These are phyloP conservation scores for Arabidopsis arenosa DNA, from an alignment of 345 rosid genomes.

Conservation along the genomic window DNA sequence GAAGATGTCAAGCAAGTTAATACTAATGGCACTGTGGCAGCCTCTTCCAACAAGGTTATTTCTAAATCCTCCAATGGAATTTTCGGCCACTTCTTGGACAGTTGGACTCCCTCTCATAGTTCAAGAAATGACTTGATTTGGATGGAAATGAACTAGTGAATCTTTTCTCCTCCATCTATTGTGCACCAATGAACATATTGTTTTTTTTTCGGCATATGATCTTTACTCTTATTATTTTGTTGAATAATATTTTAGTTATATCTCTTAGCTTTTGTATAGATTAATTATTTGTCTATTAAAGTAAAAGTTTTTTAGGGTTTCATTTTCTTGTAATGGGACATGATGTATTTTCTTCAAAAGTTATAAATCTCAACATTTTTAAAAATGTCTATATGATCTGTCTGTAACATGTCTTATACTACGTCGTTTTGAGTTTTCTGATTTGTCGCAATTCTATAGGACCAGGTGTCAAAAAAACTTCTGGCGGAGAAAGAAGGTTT, in stretches of 20 bases:
- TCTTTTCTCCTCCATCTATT: neutral
- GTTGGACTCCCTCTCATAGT: no score
- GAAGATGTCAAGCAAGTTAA: neutral
- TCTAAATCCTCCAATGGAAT: neutral
- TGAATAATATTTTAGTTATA: no score
- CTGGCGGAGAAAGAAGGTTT: slow-evolving; percentile 8
- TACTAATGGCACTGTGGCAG: neutral
- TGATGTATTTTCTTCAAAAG: no score
- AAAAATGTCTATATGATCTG: no score
- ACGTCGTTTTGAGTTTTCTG: neutral
- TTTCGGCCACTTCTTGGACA: no score
- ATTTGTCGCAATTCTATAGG: neutral
- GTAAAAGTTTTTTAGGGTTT: no score
- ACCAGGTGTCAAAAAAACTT: neutral
- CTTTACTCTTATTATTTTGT: no score
- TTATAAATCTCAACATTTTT: no score
- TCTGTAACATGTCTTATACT: neutral
- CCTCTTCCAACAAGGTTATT: neutral
- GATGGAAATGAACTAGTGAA: neutral
- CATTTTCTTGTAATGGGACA: no score
- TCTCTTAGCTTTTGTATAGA: no score
- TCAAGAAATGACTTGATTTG: neutral
- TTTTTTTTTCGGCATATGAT: no score
- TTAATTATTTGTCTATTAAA: no score
- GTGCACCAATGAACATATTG: neutral